These are phyloP conservation scores for Thielaviopsis euricoi DNA, from an alignment of 2,329 filamentous ascomycete species.

Conservation along the genomic window DNA sequence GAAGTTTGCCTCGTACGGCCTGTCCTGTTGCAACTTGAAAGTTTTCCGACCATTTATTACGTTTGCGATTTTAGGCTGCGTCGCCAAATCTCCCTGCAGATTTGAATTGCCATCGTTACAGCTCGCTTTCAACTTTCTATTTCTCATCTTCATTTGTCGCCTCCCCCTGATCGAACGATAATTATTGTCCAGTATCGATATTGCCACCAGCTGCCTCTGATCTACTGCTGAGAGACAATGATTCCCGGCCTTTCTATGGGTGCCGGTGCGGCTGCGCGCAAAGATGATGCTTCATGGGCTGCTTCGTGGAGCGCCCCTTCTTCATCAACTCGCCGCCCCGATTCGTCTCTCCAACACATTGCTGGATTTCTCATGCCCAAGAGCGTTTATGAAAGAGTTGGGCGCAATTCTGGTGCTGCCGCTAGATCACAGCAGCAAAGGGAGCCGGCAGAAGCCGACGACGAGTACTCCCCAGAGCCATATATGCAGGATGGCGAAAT, in stretches of 20 bases:
- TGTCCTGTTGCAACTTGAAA: background rate
- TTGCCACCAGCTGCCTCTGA: background rate
- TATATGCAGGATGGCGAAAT: background rate
- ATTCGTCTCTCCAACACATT: background rate
- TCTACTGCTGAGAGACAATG: constrained; percentile 9
- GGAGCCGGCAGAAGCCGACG: background rate
- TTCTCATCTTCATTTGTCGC: background rate
- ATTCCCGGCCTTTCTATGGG: constrained; percentile 17
- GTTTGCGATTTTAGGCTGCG: background rate
- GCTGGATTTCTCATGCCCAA: background rate
- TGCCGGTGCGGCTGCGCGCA: background rate
- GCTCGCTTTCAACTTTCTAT: background rate
- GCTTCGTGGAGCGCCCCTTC: background rate
- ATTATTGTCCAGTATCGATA: background rate
- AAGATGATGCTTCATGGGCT: constrained; percentile 5
- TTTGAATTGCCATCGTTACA: too few species aligned
- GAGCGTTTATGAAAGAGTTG: background rate
- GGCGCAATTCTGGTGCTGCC: background rate
- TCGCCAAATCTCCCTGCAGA: too few species aligned
- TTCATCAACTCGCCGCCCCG: background rate
- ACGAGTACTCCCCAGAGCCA: background rate
- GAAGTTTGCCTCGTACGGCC: background rate
- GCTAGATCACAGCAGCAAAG: background rate
- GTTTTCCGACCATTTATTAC: background rate
- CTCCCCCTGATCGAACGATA: background rate